phyloP scores from a whole-genome alignment of 2,329 filamentous ascomycete species.

The Westerdykella aurantiaca region DNA sequence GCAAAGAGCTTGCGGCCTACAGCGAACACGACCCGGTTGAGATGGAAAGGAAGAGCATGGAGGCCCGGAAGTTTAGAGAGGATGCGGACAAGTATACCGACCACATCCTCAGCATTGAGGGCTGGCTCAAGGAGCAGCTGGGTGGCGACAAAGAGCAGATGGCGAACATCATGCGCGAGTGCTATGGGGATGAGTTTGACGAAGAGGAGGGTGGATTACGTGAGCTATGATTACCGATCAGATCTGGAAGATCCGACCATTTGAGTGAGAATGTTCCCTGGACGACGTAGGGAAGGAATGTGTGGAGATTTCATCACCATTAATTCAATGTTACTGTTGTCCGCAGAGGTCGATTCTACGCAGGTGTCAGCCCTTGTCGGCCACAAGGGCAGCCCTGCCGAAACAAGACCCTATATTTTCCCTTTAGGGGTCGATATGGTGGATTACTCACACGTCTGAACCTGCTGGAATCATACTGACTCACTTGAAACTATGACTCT shows the following conservation, averaged over 20 bases:
- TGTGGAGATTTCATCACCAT: background rate
- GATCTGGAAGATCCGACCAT: background rate
- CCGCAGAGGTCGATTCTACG: too few species aligned
- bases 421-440: too few species aligned
- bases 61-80: slow-evolving; percentile 22
- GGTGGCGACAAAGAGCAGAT: slow-evolving; percentile 41
- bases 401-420: too few species aligned
- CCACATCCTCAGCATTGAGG: slow-evolving; percentile 43
- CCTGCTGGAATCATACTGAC: slow-evolving; percentile 20
- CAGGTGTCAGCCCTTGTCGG: too few species aligned
- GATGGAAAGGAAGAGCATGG: slow-evolving; percentile 37
- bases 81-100: slow-evolving; percentile 40
- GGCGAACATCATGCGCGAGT: slow-evolving; percentile 39
- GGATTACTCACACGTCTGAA: slow-evolving; percentile 10
- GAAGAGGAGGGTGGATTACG: slow-evolving; percentile 49
- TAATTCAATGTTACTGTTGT: background rate
- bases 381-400: too few species aligned
- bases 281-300: too few species aligned
- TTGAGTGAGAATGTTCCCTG: background rate
- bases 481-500: slow-evolving; percentile 18
- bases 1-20: slow-evolving; percentile 40
- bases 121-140: slow-evolving; percentile 36
- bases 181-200: slow-evolving; percentile 51
- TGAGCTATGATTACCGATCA: slow-evolving; percentile 25
- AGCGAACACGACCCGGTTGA: slow-evolving; percentile 44